A percentile compares a stretch with the other conserved stretches of the same genome.
These are phyloP conservation scores for Jasminum sambac DNA, from an alignment of 257 asterid species.

Conservation along the genomic window DNA sequence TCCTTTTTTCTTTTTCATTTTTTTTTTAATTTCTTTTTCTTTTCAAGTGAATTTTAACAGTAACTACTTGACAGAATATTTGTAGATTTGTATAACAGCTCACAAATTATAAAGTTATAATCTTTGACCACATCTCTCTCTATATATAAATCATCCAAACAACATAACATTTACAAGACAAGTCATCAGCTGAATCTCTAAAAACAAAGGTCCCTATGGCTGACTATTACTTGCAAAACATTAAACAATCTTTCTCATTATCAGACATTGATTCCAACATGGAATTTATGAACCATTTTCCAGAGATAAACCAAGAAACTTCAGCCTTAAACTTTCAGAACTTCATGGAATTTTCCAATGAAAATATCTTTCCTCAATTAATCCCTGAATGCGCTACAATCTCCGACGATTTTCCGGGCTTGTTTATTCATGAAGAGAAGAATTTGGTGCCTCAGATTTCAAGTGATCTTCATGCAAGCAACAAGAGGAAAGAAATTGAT, in stretches of 20 bases:
- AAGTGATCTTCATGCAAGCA: slow-evolving; percentile 23
- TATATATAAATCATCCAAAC: not conserved
- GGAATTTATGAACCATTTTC: slow-evolving; percentile 40
- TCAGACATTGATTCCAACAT: slow-evolving; percentile 45
- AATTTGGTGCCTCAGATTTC: slow-evolving; percentile 12
- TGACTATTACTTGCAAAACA: slow-evolving; percentile 39
- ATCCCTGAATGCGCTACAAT: slow-evolving; percentile 38
- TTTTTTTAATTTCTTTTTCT: no score
- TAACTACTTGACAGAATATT: no score
- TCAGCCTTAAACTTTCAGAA: slow-evolving; percentile 31
- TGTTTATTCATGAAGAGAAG: slow-evolving; percentile 26
- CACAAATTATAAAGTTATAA: no score
- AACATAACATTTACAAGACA: not conserved
- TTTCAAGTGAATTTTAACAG: no score
- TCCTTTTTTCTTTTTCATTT: no score
- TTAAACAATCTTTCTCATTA: slow-evolving; percentile 34
- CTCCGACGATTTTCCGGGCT: slow-evolving; percentile 36
- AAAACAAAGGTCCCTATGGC: slow-evolving; percentile 30
- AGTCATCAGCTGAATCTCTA: not conserved
- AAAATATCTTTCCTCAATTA: slow-evolving; percentile 25
- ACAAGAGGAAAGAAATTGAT: slow-evolving; percentile 51
- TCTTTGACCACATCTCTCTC: no score
- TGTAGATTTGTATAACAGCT: no score
- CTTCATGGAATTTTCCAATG: slow-evolving; percentile 40
- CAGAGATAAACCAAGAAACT: slow-evolving; percentile 35